These are phyloP conservation scores for Sisymbrium altissimum DNA, from an alignment of 345 rosid genomes.

Conservation along the genomic window DNA sequence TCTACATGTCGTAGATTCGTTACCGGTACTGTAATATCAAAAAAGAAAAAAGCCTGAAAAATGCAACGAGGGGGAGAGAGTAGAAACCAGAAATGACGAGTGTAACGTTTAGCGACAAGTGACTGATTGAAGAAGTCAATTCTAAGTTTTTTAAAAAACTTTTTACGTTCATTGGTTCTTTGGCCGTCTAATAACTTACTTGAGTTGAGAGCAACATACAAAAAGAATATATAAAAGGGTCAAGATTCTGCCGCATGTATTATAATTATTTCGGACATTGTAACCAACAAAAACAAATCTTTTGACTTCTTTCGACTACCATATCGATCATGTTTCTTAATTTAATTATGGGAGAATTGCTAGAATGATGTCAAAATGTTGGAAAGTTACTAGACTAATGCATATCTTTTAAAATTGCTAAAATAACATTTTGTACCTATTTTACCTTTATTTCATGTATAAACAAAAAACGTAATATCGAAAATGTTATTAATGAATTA, in stretches of 20 bases:
- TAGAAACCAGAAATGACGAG: conserved; percentile 21
- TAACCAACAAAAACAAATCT: not conserved
- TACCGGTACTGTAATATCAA: conserved; percentile 1
- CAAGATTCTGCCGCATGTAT: conserved; percentile 12
- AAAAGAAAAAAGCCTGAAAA: conserved; percentile 26
- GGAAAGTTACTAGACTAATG: too few relatives aligned
- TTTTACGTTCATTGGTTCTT: conserved; percentile 7
- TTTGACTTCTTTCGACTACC: conserved; percentile 18
- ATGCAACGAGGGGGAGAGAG: not conserved
- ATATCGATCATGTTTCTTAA: not conserved
- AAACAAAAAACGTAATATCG: too few relatives aligned
- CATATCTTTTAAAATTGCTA: too few relatives aligned
- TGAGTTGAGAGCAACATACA: not conserved
- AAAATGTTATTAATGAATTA: too few relatives aligned
- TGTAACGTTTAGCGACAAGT: conserved; percentile 21
- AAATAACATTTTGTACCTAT: too few relatives aligned
- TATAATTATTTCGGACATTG: not conserved
- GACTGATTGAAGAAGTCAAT: conserved; percentile 29
- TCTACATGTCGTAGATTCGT: conserved; percentile 17
- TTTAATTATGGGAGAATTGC: too few relatives aligned
- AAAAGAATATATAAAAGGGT: not conserved
- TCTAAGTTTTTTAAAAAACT: not conserved
- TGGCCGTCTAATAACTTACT: not conserved
- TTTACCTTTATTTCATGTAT: too few relatives aligned
- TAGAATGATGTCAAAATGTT: too few relatives aligned